Evolutionary conservation across 2,329 filamentous ascomycete species (phyloP), one percentile per base, ranked within the genome.

Genomic region (Cladosporium oxysporum): DNA sequence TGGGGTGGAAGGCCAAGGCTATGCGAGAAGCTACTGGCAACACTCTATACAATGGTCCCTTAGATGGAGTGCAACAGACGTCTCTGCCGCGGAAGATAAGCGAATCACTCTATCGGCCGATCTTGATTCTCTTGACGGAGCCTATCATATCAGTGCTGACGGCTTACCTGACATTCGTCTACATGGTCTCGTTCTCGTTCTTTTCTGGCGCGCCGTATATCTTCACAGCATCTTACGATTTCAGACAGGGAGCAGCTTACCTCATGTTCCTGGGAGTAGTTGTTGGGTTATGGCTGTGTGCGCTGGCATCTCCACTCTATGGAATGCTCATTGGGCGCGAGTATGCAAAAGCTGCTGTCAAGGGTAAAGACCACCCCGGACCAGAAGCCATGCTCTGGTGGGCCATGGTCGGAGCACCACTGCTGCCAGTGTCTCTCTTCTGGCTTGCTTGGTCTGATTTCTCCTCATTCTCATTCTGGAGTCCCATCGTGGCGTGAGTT

Each of bases 81-180:
- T 33, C 31, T 7, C 33, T 59, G 28, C 2, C 11, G n/a, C 57
- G 57, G 8, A 59, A 59, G 33, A 35, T 26, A 1, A 31, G 57
- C 8, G 57, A 68, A 10, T 67, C 67, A 14, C 58, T 72, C 12
- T 50, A 59, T 14, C 55, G 60, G 21, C 64, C 70, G n/a, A 64
- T 72, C 29, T 59, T 64, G 47, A 67, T 68, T 18, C 66, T 66
- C 23, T n/a, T 72, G 3, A 67, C 68, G 12, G 80, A 81, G 65
- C 81, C 80, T 0, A 80, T 83, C 64, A 77, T 84, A 37, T 71
- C 82, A 11, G 74, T 83, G 8, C 77, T 85, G 66, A 79, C 71
- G 83, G 83, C 0, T 83, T 86, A 61, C 78, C 86, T 5, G 79
- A 82, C 2, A 84, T 85, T 83, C 72, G 78, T 80, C 0, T 81